These are phyloP conservation scores for Colletotrichum lini DNA, from an alignment of 2,329 filamentous ascomycete species.

Conservation along the genomic window DNA sequence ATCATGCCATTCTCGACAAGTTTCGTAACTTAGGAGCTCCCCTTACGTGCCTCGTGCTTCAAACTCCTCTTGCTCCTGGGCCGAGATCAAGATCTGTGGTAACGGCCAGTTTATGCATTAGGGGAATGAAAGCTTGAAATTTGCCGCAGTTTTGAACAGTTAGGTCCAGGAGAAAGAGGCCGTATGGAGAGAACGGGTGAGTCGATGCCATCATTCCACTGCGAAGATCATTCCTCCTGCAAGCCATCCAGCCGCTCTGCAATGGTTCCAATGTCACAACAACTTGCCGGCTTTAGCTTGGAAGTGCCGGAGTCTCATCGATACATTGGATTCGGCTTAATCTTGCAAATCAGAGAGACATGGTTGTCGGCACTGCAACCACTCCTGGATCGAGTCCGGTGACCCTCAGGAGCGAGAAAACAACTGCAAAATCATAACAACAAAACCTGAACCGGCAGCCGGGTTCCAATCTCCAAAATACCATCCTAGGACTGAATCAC, in stretches of 20 bases:
- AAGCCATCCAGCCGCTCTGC: too few species aligned
- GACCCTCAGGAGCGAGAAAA: not conserved
- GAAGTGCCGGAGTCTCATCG: too few species aligned
- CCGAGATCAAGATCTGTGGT: conserved; percentile 59
- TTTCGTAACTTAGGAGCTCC: conserved; percentile 47
- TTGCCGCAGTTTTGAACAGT: conserved; percentile 55
- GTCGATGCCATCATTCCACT: too few species aligned
- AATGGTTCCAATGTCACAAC: too few species aligned
- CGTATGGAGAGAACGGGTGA: not conserved
- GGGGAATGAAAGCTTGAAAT: conserved; percentile 64
- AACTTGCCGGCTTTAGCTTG: too few species aligned
- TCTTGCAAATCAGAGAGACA: not conserved
- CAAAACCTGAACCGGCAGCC: not conserved
- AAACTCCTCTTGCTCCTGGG: conserved; percentile 49
- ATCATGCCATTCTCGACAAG: conserved; percentile 49
- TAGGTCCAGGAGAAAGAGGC: conserved; percentile 52
- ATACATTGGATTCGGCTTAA: too few species aligned
- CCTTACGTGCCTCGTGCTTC: conserved; percentile 49
- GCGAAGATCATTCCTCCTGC: too few species aligned
- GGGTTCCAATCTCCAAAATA: not conserved
- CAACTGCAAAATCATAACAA: not conserved
- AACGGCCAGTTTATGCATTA: conserved; percentile 71
- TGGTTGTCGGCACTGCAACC: not conserved
- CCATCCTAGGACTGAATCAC: not conserved
- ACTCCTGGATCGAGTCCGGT: not conserved